phyloP scores from a whole-genome alignment of 2,329 filamentous ascomycete genomes.

The Pyrenophora tritici-repentis region DNA sequence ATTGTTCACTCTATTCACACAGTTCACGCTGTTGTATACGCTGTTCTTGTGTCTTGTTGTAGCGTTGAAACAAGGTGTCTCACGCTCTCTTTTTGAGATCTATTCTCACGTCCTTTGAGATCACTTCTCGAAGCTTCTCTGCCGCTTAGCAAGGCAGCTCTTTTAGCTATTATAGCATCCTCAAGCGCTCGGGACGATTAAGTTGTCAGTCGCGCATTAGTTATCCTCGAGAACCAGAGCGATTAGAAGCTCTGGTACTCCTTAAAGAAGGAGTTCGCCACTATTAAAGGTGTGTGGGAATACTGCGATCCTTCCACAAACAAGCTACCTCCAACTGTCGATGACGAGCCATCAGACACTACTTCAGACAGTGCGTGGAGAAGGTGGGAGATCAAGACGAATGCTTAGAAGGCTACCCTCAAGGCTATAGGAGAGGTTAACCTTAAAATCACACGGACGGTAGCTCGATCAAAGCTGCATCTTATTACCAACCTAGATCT shows the following conservation, averaged over 20 bases:
- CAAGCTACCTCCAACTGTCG: not conserved
- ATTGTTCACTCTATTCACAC: too few species aligned
- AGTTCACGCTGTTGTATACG: too few species aligned
- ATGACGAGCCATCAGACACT: not conserved
- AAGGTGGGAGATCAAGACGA: constrained; percentile 1
- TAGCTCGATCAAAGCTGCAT: not conserved
- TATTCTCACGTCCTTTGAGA: too few species aligned
- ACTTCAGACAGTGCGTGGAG: not conserved
- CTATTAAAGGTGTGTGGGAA: constrained; percentile 3
- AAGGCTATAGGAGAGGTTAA: constrained; percentile 3
- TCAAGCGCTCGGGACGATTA: not conserved
- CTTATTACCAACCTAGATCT: not conserved
- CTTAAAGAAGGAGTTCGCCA: not conserved
- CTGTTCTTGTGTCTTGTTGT: too few species aligned
- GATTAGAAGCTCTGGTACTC: too few species aligned
- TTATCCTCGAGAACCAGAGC: not conserved
- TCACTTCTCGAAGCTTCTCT: not conserved
- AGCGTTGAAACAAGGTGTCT: too few species aligned
- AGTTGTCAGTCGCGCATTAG: not conserved
- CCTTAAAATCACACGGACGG: not conserved
- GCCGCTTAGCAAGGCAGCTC: not conserved
- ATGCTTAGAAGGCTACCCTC: not conserved
- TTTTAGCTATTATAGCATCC: not conserved
- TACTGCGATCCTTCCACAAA: not conserved
- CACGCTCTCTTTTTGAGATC: too few species aligned